A percentile compares a stretch with the other conserved stretches of the same genome.
Evolutionary conservation across 1,139 yeast species (phyloP).

Genomic region (Debaryomyces sp.): DNA sequence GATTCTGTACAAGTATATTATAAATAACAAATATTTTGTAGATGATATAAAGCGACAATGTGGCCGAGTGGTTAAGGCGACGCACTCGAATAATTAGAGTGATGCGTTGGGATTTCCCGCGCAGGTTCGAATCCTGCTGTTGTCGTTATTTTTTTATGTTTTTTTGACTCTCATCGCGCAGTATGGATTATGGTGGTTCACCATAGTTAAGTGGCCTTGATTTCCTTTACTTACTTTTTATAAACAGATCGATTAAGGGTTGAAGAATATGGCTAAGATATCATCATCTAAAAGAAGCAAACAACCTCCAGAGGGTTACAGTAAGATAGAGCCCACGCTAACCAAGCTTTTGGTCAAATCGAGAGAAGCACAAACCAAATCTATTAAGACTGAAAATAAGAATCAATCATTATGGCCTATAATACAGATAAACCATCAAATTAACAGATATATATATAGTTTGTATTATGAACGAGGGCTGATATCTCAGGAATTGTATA

Average conservation of each 20-base stretch:
- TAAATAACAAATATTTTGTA: neutral
- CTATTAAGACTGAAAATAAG: constrained; percentile 34
- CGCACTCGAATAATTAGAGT: constrained; percentile 66
- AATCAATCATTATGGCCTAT: constrained; percentile 75
- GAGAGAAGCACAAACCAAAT: constrained; percentile 54
- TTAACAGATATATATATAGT: constrained; percentile 75
- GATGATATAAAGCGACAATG: constrained; percentile 43
- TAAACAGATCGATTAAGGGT: neutral
- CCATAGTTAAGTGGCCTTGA: neutral
- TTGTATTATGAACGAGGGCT: constrained; percentile 70
- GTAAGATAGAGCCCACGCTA: constrained; percentile 71
- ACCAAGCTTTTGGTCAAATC: constrained; percentile 60
- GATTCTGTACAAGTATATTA: neutral
- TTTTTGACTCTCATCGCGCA: constrained; percentile 7
- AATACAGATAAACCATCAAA: constrained; percentile 69
- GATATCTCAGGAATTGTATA: constrained; percentile 69
- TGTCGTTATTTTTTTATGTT: constrained; percentile 53
- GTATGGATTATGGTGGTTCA: neutral
- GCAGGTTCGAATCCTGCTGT: constrained; percentile 92
- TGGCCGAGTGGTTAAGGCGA: constrained; percentile 85
- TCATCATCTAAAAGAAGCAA: constrained; percentile 46
- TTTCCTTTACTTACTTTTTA: neutral
- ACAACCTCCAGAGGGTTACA: constrained; percentile 75
- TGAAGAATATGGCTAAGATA: constrained; percentile 39
- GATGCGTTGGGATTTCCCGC: constrained; percentile 83